These are phyloP conservation scores for Diaporthe eres DNA, from an alignment of 2,329 filamentous ascomycete species.

Conservation along the genomic window DNA sequence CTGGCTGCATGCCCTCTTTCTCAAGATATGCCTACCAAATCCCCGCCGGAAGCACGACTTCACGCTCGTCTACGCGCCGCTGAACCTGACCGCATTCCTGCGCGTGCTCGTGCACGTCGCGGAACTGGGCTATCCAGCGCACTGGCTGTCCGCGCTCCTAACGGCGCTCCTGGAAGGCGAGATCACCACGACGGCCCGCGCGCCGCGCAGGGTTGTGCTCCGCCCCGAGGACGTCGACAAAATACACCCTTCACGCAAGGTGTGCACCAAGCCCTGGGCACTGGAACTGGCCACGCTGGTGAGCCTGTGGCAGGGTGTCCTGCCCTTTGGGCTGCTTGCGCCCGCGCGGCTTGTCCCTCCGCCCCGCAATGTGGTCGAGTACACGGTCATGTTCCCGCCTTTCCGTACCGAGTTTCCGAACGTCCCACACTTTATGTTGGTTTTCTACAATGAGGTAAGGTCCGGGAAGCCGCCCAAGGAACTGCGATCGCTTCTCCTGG, in stretches of 20 bases:
- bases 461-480: neutral
- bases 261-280: neutral
- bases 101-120: slow-evolving; percentile 43
- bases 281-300: neutral
- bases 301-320: neutral
- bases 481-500: neutral
- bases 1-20: slow-evolving; percentile 45
- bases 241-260: neutral
- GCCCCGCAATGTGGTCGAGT: neutral
- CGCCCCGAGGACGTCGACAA: neutral
- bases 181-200: slow-evolving; percentile 34
- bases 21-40: slow-evolving; percentile 47
- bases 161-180: slow-evolving; percentile 40
- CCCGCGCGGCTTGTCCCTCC: neutral
- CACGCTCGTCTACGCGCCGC: neutral
- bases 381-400: neutral
- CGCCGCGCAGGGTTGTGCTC: neutral
- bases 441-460: neutral
- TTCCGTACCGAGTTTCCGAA: neutral
- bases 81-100: slow-evolving; percentile 2
- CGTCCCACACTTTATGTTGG: neutral
- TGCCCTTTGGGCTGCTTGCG: neutral
- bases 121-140: slow-evolving; percentile 47
- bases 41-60: neutral
- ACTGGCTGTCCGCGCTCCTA: slow-evolving; percentile 47